A percentile compares a stretch with the other conserved stretches of the same genome.
Conservation (phyloP, 1,284 basidiomycete species). For the Naganishia sp. region DNA sequence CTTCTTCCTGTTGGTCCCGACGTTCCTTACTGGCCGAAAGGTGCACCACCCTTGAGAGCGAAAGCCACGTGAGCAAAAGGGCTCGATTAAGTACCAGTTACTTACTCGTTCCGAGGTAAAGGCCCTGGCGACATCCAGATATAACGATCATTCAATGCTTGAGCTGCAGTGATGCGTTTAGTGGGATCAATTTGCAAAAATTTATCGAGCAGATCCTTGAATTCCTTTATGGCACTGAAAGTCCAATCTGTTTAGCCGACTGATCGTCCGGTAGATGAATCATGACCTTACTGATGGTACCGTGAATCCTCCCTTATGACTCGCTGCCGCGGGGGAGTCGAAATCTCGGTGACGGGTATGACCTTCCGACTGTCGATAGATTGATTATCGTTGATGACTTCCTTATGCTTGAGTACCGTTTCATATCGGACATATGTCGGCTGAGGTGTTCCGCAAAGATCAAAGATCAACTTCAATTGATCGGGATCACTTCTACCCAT, state of each 20-base stretch:
- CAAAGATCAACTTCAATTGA: conserved; percentile 86
- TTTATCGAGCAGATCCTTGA: conserved; percentile 53
- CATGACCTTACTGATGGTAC: conserved; percentile 5
- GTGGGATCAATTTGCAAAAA: conserved; percentile 59
- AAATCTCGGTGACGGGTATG: conserved; percentile 35
- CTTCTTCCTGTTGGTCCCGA: conserved; percentile 32
- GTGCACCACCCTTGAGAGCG: conserved; percentile 3
- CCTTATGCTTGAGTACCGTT: conserved; percentile 53
- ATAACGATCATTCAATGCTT: conserved; percentile 58
- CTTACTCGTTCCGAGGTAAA: conserved; percentile 77
- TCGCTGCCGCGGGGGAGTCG: conserved; percentile 37
- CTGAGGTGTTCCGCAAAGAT: conserved; percentile 82
- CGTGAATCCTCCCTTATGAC: conserved; percentile 42
- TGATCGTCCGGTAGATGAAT: not conserved
- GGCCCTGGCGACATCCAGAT: conserved; percentile 79
- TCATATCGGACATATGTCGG: conserved; percentile 77
- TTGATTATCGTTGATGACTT: conserved; percentile 31
- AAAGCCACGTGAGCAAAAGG: not conserved
- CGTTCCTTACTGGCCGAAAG: conserved; percentile 31
- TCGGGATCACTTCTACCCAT: conserved; percentile 84
- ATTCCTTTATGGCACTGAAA: conserved; percentile 11
- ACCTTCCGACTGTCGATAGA: conserved; percentile 46
- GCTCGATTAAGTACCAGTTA: conserved; percentile 30
- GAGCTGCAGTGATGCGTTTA: conserved; percentile 57
- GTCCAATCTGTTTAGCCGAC: not conserved